Percentiles rank a stretch among this genome's conserved stretches.
Conservation (phyloP, 2,329 filamentous ascomycete genomes). For the Ophiostoma fasciatum region DNA sequence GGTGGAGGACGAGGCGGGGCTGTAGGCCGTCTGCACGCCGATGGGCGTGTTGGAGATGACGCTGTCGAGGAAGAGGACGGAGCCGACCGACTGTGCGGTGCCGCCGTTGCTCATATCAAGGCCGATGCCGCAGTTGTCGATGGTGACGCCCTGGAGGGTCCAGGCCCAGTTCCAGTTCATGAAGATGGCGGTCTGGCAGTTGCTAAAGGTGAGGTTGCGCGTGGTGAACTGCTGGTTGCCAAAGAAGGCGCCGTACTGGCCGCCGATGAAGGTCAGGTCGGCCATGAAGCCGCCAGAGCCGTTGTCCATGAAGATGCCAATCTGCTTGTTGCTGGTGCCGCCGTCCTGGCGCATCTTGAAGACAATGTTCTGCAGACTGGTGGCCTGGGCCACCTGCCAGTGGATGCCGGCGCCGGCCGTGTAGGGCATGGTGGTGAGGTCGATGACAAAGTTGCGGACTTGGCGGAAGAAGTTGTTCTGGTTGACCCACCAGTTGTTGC, state of each 20-base stretch:
- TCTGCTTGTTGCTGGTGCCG: slow-evolving; percentile 49
- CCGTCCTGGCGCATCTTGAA: slow-evolving; percentile 64
- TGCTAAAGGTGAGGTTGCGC: slow-evolving; percentile 68
- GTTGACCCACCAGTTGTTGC: slow-evolving; percentile 64
- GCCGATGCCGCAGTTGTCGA: slow-evolving; percentile 61
- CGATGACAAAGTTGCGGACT: slow-evolving; percentile 69
- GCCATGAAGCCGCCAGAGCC: slow-evolving; percentile 74
- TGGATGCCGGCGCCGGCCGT: slow-evolving; percentile 56
- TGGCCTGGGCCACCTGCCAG: slow-evolving; percentile 78
- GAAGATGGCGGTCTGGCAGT: slow-evolving; percentile 68
- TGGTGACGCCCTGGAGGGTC: slow-evolving; percentile 60
- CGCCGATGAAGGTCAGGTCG: slow-evolving; percentile 72
- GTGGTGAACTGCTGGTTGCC: slow-evolving; percentile 82
- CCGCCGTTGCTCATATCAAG: slow-evolving; percentile 62
- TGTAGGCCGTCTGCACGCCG: slow-evolving; percentile 65
- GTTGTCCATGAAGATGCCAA: slow-evolving; percentile 75
- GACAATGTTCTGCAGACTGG: slow-evolving; percentile 64
- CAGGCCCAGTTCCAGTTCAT: slow-evolving; percentile 92
- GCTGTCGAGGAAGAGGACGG: slow-evolving; percentile 70
- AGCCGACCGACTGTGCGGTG: slow-evolving; percentile 60
- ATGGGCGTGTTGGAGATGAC: slow-evolving; percentile 59
- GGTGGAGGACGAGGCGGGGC: slow-evolving; percentile 38
- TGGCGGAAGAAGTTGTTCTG: slow-evolving; percentile 77
- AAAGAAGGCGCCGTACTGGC: slow-evolving; percentile 61
- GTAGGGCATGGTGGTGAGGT: slow-evolving; percentile 50